phyloP scores from a whole-genome alignment of 2,329 filamentous ascomycete genomes.

The Talaromyces sp. region DNA sequence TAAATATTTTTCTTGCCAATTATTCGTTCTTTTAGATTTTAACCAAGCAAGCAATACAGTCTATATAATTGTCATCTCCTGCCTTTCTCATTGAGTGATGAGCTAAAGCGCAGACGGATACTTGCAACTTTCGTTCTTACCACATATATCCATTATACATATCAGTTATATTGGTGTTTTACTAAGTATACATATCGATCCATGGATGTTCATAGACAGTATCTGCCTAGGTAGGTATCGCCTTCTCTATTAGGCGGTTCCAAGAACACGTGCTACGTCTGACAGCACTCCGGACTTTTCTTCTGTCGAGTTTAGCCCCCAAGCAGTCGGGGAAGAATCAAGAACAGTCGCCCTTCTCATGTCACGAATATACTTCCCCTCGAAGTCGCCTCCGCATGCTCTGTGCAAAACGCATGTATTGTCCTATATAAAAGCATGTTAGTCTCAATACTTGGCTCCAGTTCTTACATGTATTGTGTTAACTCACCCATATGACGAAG shows the following conservation, averaged over 20 bases:
- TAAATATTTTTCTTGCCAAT: not conserved
- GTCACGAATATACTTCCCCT: constrained; percentile 50
- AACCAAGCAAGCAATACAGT: not conserved
- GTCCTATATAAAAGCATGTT: constrained; percentile 27
- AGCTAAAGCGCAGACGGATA: not conserved
- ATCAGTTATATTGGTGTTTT: not conserved
- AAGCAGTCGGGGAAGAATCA: constrained; percentile 42
- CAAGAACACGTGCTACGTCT: not conserved
- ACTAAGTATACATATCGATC: not conserved
- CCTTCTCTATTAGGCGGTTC: not conserved
- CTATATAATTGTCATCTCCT: not conserved
- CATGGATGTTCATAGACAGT: not conserved
- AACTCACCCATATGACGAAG: constrained; percentile 52
- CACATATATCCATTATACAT: not conserved
- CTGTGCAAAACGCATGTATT: constrained; percentile 57
- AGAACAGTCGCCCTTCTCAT: constrained; percentile 57
- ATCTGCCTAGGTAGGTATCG: not conserved
- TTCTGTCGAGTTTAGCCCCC: constrained; percentile 39
- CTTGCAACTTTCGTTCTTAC: not conserved
- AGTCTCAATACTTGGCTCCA: not conserved
- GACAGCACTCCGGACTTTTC: not conserved
- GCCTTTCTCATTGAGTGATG: not conserved
- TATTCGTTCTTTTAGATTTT: not conserved
- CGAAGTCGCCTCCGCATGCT: constrained; percentile 48
- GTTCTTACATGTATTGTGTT: no score